Conservation (phyloP, 805 yeast genomes). For the Clavispora phyllophila region DNA sequence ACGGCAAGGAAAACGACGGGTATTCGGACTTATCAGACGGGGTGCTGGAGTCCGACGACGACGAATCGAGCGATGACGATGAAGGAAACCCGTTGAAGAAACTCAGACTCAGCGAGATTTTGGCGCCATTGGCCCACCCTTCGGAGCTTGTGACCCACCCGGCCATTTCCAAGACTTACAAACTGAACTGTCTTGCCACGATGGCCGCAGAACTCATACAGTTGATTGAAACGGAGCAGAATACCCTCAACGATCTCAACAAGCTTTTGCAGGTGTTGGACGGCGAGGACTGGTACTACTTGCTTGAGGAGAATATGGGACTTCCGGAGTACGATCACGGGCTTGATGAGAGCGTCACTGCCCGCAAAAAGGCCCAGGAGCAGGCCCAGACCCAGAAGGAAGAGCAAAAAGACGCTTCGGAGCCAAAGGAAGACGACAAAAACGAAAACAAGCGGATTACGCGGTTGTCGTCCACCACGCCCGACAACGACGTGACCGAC, state of each 20-base stretch:
- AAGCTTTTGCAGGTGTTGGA: slow-evolving; percentile 71
- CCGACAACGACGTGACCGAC: slow-evolving; percentile 45
- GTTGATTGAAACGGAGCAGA: slow-evolving; percentile 76
- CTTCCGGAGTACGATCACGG: slow-evolving; percentile 70
- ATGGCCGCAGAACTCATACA: slow-evolving; percentile 72
- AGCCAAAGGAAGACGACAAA: slow-evolving; percentile 3
- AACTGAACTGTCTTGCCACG: slow-evolving; percentile 41
- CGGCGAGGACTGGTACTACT: slow-evolving; percentile 77
- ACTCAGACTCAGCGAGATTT: slow-evolving; percentile 39
- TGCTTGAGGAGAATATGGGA: slow-evolving; percentile 59
- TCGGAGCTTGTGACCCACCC: slow-evolving; percentile 71
- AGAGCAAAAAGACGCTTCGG: slow-evolving; percentile 4
- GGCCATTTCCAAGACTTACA: slow-evolving; percentile 62
- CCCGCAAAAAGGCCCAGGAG: slow-evolving; percentile 5
- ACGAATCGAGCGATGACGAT: slow-evolving; percentile 14
- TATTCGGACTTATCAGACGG: not conserved
- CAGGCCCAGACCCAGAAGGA: slow-evolving; percentile 2
- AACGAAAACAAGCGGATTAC: slow-evolving; percentile 9
- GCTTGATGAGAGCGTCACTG: slow-evolving; percentile 22
- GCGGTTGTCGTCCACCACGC: slow-evolving; percentile 6
- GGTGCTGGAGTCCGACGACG: slow-evolving; percentile 2
- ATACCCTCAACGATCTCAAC: slow-evolving; percentile 64
- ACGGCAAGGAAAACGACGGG: slow-evolving; percentile 4
- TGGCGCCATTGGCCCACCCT: slow-evolving; percentile 78
- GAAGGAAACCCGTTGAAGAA: slow-evolving; percentile 24